Percentiles rank a stretch among this genome's conserved stretches.
Conservation (phyloP, 2,329 filamentous ascomycete species). For the Monilinia fructigena region DNA sequence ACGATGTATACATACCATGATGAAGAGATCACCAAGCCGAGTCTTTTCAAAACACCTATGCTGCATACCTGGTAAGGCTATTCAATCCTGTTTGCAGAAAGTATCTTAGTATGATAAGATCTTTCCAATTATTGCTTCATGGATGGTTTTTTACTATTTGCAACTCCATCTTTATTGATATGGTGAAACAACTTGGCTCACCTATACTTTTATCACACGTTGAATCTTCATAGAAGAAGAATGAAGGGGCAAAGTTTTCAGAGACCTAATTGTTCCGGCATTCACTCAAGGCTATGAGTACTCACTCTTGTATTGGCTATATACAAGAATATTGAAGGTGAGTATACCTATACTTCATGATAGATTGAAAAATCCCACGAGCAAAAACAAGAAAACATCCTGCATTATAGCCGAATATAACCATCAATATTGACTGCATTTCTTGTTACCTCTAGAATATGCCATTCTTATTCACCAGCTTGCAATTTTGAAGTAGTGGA, state of each 20-base stretch:
- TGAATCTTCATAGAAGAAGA: neutral
- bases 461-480: neutral
- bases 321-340: neutral
- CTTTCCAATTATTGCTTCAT: fast-evolving
- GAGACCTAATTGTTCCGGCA: neutral
- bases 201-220: neutral
- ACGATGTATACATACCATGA: too few species aligned
- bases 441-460: neutral
- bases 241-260: neutral
- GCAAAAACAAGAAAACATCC: neutral
- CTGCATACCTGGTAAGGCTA: too few species aligned
- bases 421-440: neutral
- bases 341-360: neutral
- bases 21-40: too few species aligned
- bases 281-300: neutral
- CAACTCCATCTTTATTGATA: neutral
- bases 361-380: neutral
- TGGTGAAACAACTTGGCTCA: neutral
- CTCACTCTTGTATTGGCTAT: neutral
- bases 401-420: neutral
- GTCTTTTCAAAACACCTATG: too few species aligned
- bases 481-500: fast-evolving
- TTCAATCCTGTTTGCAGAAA: too few species aligned
- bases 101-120: neutral
- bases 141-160: neutral